Base-by-base conservation (phyloP, 306 rosid genomes). In the Ochetophila trinervis region DNA sequence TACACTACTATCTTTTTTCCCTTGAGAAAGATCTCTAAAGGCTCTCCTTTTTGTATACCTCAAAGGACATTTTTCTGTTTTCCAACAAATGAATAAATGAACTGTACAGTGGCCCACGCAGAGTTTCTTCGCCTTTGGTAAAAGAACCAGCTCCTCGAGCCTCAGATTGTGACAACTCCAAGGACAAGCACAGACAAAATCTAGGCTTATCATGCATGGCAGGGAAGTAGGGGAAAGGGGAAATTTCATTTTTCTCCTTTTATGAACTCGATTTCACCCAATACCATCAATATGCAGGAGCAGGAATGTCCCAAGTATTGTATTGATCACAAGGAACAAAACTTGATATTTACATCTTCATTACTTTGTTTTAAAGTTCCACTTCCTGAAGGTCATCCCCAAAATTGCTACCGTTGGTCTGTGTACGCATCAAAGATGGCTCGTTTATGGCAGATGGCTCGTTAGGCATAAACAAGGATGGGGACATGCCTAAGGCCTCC, bases 381-480 rank as follows among this genome's bases (percentile, higher is more conserved):
- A 87, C 98, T 80, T 89, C 96, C 21, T 87, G 92, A 65, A 92
- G 96, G 66, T 80, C 91, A 35, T 78, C 95, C 32, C 87, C 87
- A 73, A 76, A 74, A 79, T 78, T 78, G 65, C 89, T 64, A n/a
- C 73, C 82, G 40, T 57, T 86, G 53, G 50, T 66, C 34, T 79
- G 78, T 5, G 65, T 10, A 0, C 13, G 83, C 79, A 74, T 68
- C 20, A 14, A 11, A 76, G 89, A 66, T 35, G 78, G 74, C 24
- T 78, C 84, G 36, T 73, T 63, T n/a, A n/a, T n/a, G n/a, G n/a
- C n/a, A 76, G 89, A 66, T 35, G 78, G 74, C 24, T 78, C 84
- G 36, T 73, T 63, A 0, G 88, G 80, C 79, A 74, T 72, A 71
- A 47, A 88, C 12, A 69, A 36, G 4, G 84, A 69, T 0, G 91